Evolutionary conservation across 805 yeast genomes (phyloP).

Genomic region (Lipomyces chichibuensis): DNA sequence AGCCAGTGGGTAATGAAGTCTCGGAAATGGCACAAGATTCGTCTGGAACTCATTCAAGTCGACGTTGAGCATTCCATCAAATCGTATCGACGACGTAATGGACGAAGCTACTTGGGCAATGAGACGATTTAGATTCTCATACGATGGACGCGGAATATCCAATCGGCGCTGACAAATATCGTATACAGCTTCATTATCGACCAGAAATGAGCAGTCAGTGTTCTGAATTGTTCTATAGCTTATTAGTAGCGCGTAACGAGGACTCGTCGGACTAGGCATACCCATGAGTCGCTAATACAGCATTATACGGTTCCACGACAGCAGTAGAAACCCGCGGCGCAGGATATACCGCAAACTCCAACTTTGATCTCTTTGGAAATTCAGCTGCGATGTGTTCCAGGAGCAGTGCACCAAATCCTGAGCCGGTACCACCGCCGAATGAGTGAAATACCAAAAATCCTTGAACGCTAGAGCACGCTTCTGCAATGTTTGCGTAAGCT

Average conservation of each 20-base stretch:
- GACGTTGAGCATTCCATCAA: conserved; percentile 95
- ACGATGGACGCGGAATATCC: conserved; percentile 89
- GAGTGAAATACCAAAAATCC: conserved; percentile 97
- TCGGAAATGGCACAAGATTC: conserved; percentile 97
- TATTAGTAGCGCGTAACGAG: conserved; percentile 36
- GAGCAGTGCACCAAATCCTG: conserved; percentile 93
- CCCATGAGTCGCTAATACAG: conserved; percentile 88
- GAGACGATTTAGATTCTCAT: conserved; percentile 82
- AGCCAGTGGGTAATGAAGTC: conserved; percentile 98
- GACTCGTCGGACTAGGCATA: not conserved
- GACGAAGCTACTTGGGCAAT: conserved; percentile 98
- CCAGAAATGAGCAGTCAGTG: conserved; percentile 99
- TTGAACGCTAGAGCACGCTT: conserved; percentile 96
- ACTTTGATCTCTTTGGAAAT: conserved; percentile 94
- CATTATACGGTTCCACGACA: conserved; percentile 97
- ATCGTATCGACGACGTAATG: conserved; percentile 95
- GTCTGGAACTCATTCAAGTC: conserved; percentile 99
- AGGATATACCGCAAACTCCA: conserved; percentile 97
- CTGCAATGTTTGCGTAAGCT: conserved; percentile 43
- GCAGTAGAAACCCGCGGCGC: conserved; percentile 97
- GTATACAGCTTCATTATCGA: conserved; percentile 97
- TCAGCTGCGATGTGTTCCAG: conserved; percentile 90
- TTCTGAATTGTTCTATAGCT: conserved; percentile 83
- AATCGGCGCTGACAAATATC: conserved; percentile 96
- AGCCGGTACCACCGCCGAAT: conserved; percentile 99